A percentile compares a stretch with the other conserved stretches of the same genome.
Evolutionary conservation across 495 filamentous ascomycete species (phyloP).

Genomic region (Parathielavia hyrcaniae): DNA sequence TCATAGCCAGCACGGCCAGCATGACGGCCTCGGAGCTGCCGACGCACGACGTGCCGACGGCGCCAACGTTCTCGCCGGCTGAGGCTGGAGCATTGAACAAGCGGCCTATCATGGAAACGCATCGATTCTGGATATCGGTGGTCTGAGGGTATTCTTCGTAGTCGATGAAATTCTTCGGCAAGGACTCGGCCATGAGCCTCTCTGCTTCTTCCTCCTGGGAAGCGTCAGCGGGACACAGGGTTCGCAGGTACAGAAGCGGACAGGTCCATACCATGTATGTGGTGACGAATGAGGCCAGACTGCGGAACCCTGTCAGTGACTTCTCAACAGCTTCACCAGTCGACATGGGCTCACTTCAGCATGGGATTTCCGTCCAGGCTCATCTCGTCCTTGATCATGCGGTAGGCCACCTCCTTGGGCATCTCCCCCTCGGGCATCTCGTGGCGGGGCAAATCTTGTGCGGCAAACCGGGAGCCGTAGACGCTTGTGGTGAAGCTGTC

Average conservation of each 20-base stretch:
- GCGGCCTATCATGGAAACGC: conserved; percentile 87
- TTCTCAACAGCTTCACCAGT: conserved; percentile 1
- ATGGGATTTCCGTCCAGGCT: conserved; percentile 85
- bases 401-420: conserved; percentile 84
- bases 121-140: conserved; percentile 87
- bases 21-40: conserved; percentile 88
- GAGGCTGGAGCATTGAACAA: conserved; percentile 66
- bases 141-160: conserved; percentile 88
- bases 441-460: conserved; percentile 65
- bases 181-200: conserved; percentile 80
- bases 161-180: conserved; percentile 90
- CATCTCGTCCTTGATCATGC: conserved; percentile 92
- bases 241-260: neutral
- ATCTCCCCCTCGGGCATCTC: conserved; percentile 89
- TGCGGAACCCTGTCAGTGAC: conserved; percentile 28
- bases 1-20: conserved; percentile 86
- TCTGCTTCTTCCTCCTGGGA: conserved; percentile 77
- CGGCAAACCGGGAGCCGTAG: conserved; percentile 77
- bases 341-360: conserved; percentile 57
- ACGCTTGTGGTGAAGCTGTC: conserved; percentile 67
- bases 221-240: neutral
- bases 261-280: conserved; percentile 65
- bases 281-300: conserved; percentile 73
- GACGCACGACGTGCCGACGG: conserved; percentile 79
- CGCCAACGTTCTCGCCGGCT: conserved; percentile 43